These are phyloP conservation scores for Cetraspora pellucida DNA, from an alignment of 192 early-diverging fungal genomes.

Conservation along the genomic window DNA sequence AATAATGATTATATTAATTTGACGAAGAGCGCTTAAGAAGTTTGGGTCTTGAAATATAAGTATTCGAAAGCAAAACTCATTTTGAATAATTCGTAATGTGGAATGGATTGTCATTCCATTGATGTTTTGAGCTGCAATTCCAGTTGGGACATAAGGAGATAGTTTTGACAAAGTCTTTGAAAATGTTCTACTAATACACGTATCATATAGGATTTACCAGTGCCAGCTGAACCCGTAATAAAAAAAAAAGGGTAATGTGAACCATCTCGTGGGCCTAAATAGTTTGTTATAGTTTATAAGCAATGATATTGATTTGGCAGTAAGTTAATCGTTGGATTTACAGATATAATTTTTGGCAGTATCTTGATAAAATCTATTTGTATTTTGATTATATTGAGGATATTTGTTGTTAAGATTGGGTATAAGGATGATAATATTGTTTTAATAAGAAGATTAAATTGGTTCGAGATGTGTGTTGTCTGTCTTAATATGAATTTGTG, in stretches of 20 bases:
- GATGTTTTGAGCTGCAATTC: not conserved
- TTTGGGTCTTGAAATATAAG: not conserved
- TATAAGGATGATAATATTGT: too few relatives aligned
- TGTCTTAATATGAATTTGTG: too few relatives aligned
- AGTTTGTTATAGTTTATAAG: not conserved
- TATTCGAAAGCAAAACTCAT: not conserved
- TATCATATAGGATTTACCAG: slow-evolving; percentile 1
- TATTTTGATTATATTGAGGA: too few relatives aligned
- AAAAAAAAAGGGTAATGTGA: not conserved
- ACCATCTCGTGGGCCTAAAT: not conserved
- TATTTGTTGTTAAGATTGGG: too few relatives aligned
- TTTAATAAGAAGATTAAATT: too few relatives aligned
- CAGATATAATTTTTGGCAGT: too few relatives aligned
- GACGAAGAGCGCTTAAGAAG: not conserved
- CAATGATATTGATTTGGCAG: not conserved
- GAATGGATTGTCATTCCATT: not conserved
- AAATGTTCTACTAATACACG: not conserved
- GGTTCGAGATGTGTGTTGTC: too few relatives aligned
- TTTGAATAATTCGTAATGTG: not conserved
- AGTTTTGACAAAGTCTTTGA: slow-evolving; percentile 1
- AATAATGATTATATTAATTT: not conserved
- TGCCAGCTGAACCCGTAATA: not conserved
- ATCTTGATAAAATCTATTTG: too few relatives aligned
- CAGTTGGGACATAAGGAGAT: not conserved
- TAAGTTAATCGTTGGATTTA: too few relatives aligned